These are phyloP conservation scores for Apophysomyces variabilis DNA, from an alignment of 371 early-diverging fungal genomes.

Conservation along the genomic window DNA sequence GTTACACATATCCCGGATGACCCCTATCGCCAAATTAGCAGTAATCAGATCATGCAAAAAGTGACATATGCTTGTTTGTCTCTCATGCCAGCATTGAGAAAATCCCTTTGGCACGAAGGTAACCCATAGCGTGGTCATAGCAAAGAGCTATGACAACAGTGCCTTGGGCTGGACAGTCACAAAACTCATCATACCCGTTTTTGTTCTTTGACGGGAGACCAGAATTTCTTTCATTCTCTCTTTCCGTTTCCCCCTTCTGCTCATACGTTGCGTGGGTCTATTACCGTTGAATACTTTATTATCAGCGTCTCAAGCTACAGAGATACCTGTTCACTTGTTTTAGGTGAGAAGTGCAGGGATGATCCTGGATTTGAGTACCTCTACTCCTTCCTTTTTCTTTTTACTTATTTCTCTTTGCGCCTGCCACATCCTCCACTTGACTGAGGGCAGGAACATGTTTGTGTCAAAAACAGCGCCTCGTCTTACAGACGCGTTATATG, in stretches of 20 bases:
- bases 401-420: not conserved
- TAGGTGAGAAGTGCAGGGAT: not conserved
- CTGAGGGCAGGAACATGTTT: not conserved
- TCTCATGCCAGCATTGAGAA: not conserved
- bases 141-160: not conserved
- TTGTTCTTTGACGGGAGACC: not conserved
- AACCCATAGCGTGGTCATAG: too few species aligned
- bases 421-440: not conserved
- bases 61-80: not conserved
- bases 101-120: not conserved
- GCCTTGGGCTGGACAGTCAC: not conserved
- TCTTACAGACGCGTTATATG: not conserved
- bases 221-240: not conserved
- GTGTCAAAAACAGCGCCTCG: not conserved
- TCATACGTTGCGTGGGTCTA: not conserved
- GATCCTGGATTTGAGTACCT: not conserved
- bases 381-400: not conserved
- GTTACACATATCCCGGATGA: slow-evolving; percentile 7
- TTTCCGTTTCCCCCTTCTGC: not conserved
- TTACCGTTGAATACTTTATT: not conserved
- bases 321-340: not conserved
- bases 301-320: not conserved
- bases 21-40: not conserved
- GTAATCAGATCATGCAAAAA: slow-evolving; percentile 9
- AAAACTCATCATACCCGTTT: not conserved